Conservation (phyloP, 371 early-diverging fungal genomes). For the Homolaphlyctis polyrhiza region DNA sequence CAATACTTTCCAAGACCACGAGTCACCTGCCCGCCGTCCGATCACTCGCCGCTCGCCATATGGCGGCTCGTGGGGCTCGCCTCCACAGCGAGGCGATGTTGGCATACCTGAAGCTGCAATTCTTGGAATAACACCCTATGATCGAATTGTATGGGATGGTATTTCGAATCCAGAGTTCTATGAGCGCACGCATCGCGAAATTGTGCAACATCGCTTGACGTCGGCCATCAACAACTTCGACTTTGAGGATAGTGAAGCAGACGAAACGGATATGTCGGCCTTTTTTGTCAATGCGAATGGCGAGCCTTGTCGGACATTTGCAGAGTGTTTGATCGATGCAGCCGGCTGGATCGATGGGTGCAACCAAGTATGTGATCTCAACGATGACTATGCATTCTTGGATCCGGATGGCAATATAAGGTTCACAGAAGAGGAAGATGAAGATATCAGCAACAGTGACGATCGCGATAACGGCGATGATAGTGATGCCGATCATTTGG, state of each 20-base stretch:
- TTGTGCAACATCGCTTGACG: background rate
- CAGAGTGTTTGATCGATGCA: background rate
- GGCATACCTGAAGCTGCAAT: background rate
- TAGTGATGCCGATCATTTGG: background rate
- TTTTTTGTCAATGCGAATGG: background rate
- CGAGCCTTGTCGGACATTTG: background rate
- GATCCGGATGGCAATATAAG: background rate
- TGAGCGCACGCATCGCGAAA: slow-evolving; percentile 2
- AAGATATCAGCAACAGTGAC: background rate
- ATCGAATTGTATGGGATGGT: no score
- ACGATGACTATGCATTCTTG: background rate
- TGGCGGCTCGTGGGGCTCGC: background rate
- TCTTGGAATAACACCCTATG: background rate
- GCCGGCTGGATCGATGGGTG: background rate
- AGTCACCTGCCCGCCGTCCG: background rate
- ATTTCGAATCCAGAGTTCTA: no score
- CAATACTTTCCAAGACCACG: background rate
- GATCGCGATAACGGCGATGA: background rate
- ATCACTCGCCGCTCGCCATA: background rate
- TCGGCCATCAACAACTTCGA: background rate
- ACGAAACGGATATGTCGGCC: background rate
- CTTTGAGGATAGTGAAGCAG: background rate
- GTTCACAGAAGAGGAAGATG: background rate
- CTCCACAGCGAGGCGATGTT: background rate
- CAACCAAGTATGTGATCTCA: background rate